phyloP scores from a whole-genome alignment of 2,329 filamentous ascomycete genomes.

The Corinectria fuckeliana region DNA sequence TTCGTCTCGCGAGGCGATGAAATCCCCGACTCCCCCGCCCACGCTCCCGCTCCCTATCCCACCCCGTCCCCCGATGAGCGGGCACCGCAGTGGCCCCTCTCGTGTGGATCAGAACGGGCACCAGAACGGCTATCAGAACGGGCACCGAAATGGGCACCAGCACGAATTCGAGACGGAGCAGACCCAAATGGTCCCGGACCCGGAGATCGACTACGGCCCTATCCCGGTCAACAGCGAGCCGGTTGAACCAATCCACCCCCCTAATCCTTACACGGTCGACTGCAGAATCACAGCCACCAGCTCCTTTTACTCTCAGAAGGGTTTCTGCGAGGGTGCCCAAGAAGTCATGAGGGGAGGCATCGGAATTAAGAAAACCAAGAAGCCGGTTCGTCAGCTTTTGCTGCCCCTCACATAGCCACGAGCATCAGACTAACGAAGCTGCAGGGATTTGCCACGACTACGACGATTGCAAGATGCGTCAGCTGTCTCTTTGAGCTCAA shows the following conservation, averaged over 20 bases:
- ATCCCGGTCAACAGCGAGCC: conserved; percentile 36
- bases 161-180: conserved; percentile 16
- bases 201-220: conserved; percentile 34
- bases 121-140: neutral
- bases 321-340: conserved; percentile 62
- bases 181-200: conserved; percentile 19
- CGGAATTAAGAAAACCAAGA: conserved; percentile 58
- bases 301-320: conserved; percentile 60
- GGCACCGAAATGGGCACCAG: conserved; percentile 24
- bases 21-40: neutral
- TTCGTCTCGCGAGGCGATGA: neutral
- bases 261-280: conserved; percentile 39
- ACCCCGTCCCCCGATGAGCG: conserved; percentile 5
- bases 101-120: neutral
- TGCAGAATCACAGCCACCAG: conserved; percentile 53
- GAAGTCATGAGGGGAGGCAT: conserved; percentile 55
- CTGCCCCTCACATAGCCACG: neutral
- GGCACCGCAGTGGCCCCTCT: neutral
- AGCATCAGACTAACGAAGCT: conserved; percentile 5
- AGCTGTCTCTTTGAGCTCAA: conserved; percentile 62
- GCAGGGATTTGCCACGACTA: conserved; percentile 50
- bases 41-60: conserved; percentile 11
- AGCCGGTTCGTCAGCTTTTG: conserved; percentile 47
- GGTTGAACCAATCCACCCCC: conserved; percentile 15
- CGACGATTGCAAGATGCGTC: conserved; percentile 58